These are phyloP conservation scores for Exsudoporus frostii DNA, from an alignment of 768 basidiomycete genomes.

Conservation along the genomic window DNA sequence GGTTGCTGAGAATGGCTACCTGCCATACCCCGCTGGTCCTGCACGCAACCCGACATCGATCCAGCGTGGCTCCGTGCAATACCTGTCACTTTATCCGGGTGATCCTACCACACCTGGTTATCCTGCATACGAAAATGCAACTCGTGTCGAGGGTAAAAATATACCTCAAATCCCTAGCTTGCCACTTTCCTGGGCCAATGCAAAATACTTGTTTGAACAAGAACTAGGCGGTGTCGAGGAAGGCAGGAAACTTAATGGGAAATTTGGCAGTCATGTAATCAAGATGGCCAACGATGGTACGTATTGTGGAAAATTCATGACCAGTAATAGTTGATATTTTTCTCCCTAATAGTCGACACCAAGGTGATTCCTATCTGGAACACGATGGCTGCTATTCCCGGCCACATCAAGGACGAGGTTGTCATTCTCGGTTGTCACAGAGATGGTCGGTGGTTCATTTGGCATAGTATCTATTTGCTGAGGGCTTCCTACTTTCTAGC, in stretches of 20 bases:
- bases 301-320: not conserved
- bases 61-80: conserved; percentile 82
- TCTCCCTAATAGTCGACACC: conserved; percentile 52
- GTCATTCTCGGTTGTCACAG: conserved; percentile 85
- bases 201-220: conserved; percentile 58
- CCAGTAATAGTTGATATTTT: not conserved
- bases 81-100: conserved; percentile 59
- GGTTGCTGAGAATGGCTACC: conserved; percentile 71
- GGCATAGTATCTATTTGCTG: not conserved
- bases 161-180: conserved; percentile 77
- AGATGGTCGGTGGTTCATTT: conserved; percentile 53
- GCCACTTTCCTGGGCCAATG: conserved; percentile 86
- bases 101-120: conserved; percentile 86
- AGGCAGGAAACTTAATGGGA: conserved; percentile 45
- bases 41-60: conserved; percentile 81
- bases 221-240: conserved; percentile 44
- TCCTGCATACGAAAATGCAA: conserved; percentile 80
- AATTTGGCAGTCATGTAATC: conserved; percentile 43
- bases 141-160: conserved; percentile 56
- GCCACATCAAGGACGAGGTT: conserved; percentile 77
- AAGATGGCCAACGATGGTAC: conserved; percentile 55
- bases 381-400: conserved; percentile 78
- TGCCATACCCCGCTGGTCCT: conserved; percentile 72
- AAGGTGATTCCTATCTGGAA: conserved; percentile 92
- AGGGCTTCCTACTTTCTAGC: conserved; percentile 16